Evolutionary conservation across 2,329 filamentous ascomycete species (phyloP), one percentile per base, ranked within the genome.

Genomic region (Hortaea werneckii): DNA sequence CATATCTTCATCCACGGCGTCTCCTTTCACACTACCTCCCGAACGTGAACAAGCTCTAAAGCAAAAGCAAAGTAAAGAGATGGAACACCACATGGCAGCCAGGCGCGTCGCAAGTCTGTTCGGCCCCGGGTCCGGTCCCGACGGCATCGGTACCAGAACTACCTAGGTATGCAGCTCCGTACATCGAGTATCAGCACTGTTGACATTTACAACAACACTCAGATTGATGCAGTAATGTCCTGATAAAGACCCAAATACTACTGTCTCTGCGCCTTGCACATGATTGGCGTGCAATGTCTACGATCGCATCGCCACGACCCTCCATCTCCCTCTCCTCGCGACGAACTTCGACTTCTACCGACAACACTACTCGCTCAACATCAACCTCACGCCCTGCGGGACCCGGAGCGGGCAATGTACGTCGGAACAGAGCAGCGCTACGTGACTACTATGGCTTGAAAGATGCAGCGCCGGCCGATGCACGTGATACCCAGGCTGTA

Each of bases 401-500:
- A 20, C n/a, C 32, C 9, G 32, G 9, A 2, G 48, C 52, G 38
- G 29, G 58, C 50, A 46, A 70, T 41, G 58, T 62, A 13, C 74
- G 78, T 46, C 76, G 84, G 50, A 94, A 94, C 68, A 85, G 90
- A 53, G 80, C 84, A 46, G 90, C 90, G 5, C 76, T 96, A 13
- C 84, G 92, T 58, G 88, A 95, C 62, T 96, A 95, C 73, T 96
- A 96, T 69, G 92, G 92, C 62, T 76, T 96, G 42, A 83, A 81
- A 54, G 64, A 64, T 13, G 58, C 50, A 6, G 42, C 67, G 5
- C 58, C 65, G 37, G 66, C 59, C 34, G 65, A 68, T 20, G 63
- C 62, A 30, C 62, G 60, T 34, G 54, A 60, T 6, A 35, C 60
- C 4, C 61, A 62, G 45, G 13, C 40, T 6, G 80, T 83, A 51